These are phyloP conservation scores for Tolypocladium inflatum DNA, from an alignment of 2,329 filamentous ascomycete species.

Conservation along the genomic window DNA sequence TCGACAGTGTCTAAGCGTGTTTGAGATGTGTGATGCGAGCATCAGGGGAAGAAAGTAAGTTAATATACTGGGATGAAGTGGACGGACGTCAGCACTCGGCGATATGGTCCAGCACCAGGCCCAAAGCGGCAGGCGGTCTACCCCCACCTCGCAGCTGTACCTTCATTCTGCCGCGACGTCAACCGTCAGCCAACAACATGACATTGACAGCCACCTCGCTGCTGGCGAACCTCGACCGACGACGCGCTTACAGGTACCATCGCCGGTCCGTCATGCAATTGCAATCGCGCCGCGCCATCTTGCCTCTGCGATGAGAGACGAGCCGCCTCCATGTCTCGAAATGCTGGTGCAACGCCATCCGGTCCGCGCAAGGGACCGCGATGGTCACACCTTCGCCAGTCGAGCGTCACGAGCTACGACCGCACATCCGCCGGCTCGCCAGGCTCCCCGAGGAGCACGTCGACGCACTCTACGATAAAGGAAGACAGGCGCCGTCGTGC, in stretches of 20 bases:
- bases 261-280: constrained; percentile 5
- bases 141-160: not conserved
- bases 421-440: constrained; percentile 27
- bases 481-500: constrained; percentile 21
- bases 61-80: too few relatives aligned
- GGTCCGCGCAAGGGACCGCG: constrained; percentile 36
- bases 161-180: constrained; percentile 16
- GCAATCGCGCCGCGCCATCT: constrained; percentile 1
- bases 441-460: constrained; percentile 38
- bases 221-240: not conserved
- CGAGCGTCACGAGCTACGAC: constrained; percentile 38
- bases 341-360: constrained; percentile 28
- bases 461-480: constrained; percentile 37
- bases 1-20: not conserved
- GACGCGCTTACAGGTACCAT: not conserved
- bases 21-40: not conserved
- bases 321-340: constrained; percentile 27
- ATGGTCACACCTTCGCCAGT: constrained; percentile 45
- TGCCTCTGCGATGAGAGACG: constrained; percentile 8
- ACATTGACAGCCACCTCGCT: constrained; percentile 3
- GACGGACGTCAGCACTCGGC: too few relatives aligned
- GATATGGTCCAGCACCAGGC: not conserved
- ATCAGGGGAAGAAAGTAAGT: not conserved
- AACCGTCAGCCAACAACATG: constrained; percentile 6
- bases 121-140: constrained; percentile 15